Percentiles rank a stretch among this genome's conserved stretches.
phyloP scores from a whole-genome alignment of 2,329 filamentous ascomycete genomes.

The Nemania serpens region DNA sequence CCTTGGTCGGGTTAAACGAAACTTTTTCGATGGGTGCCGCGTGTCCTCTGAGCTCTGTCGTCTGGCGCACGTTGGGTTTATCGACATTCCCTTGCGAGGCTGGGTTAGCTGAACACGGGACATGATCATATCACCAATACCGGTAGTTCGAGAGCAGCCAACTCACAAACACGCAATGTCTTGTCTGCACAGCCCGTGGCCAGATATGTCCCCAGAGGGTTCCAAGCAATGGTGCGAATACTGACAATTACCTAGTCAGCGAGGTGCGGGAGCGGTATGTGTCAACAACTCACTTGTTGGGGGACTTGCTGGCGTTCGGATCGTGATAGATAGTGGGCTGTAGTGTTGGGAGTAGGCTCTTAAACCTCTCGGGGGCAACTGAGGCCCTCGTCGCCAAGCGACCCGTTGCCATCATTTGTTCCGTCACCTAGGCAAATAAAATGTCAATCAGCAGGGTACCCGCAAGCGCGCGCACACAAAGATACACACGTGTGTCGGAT shows the following conservation, averaged over 20 bases:
- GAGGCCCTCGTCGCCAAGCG: slow-evolving; percentile 37
- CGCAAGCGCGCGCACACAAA: too few relatives aligned
- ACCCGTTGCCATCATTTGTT: slow-evolving; percentile 35
- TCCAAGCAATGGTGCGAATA: slow-evolving; percentile 85
- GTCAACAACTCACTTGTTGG: slow-evolving; percentile 37
- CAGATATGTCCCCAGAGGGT: slow-evolving; percentile 79
- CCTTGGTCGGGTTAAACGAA: slow-evolving; percentile 76
- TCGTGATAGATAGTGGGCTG: slow-evolving; percentile 43
- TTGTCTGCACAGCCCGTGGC: slow-evolving; percentile 78
- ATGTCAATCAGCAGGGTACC: too few relatives aligned
- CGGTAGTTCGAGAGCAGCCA: background rate
- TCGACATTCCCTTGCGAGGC: slow-evolving; percentile 71
- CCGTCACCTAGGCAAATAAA: background rate
- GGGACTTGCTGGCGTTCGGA: slow-evolving; percentile 36
- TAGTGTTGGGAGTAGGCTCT: slow-evolving; percentile 39
- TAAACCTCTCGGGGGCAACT: slow-evolving; percentile 43
- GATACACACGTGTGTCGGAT: too few relatives aligned
- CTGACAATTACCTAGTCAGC: slow-evolving; percentile 46
- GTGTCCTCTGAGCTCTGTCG: slow-evolving; percentile 75
- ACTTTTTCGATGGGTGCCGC: slow-evolving; percentile 71
- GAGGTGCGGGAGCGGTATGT: background rate
- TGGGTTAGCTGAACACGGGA: slow-evolving; percentile 9
- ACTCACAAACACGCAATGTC: slow-evolving; percentile 73
- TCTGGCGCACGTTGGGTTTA: slow-evolving; percentile 72
- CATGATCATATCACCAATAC: background rate